Evolutionary conservation across 441 rosid genomes (phyloP), one percentile per base, ranked within the genome.

Genomic region (Gossypium lobatum): DNA sequence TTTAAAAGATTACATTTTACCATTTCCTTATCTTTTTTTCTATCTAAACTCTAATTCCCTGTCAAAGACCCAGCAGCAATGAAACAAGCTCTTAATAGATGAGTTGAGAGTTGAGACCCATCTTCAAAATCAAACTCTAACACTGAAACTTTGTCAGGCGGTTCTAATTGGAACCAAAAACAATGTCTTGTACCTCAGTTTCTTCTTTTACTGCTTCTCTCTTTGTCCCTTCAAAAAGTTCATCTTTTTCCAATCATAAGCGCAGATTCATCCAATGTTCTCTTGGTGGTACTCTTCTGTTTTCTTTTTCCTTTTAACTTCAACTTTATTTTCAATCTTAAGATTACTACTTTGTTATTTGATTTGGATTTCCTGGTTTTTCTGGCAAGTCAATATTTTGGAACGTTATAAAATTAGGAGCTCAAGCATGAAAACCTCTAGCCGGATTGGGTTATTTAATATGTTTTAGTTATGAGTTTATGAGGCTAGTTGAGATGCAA

Each of bases 101-200:
- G 63, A 31, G 16, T 28, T n/a, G 6, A 60, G 54, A 18, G 16
- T 23, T 73, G 48, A 50, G 66, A 28, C 50, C 20, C 59, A 26
- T 28, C 5, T 73, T 17, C 61, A 48, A 11, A 31, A 11, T 25
- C 68, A 50, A 28, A 45, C 70, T 62, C 75, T 28, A 50, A 48
- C 26, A 5, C 34, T 25, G 25, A 45, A 26, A 25, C 58, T 25
- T 61, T 59, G 31, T 13, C 46, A 0, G 14, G 28, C 28, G 18
- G 4, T 61, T 71, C 25, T 18, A 21, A 25, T 72, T 48, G 21
- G 23, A 31, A 28, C n/a, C n/a, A 34, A 18, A 58, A 20, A 46
- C 14, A 73, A 91, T 89, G 96, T 84, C 89, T 69, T 85, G 75
- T 25, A 75, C 80, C 28, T 85, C 87, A 39, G 68, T 85, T 54